phyloP scores from a whole-genome alignment of 305 asterid species.

The Fraxinus floribunda region DNA sequence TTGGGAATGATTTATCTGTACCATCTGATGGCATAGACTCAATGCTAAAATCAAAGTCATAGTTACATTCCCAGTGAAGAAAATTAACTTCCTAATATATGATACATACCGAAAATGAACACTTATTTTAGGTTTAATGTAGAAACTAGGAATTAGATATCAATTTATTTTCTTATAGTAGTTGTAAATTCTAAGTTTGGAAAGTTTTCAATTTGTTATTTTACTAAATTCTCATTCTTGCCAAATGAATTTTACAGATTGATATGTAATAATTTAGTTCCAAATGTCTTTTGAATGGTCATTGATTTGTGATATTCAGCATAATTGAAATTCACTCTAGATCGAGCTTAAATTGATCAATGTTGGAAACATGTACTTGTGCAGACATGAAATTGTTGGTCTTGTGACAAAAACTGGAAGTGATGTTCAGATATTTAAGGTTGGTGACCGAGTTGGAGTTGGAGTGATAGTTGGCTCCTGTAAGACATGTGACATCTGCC shows the following conservation, averaged over 20 bases:
- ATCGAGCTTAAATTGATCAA: neutral
- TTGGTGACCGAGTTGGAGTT: constrained; percentile 63
- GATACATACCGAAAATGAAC: neutral
- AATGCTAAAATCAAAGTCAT: neutral
- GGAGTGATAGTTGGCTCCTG: constrained; percentile 58
- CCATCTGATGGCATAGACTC: neutral
- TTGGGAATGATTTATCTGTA: neutral
- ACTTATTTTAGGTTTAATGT: neutral
- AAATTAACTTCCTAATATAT: neutral
- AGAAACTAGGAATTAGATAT: neutral
- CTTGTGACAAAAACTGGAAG: constrained; percentile 45
- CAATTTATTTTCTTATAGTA: neutral
- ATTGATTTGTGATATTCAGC: neutral
- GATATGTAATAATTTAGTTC: neutral
- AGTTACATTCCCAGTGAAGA: neutral
- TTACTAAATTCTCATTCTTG: neutral
- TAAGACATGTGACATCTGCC: constrained; percentile 46
- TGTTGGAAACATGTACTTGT: neutral
- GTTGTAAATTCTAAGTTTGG: neutral
- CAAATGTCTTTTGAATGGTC: neutral
- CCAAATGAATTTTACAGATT: neutral
- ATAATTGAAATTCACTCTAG: neutral
- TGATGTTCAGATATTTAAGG: constrained; percentile 48
- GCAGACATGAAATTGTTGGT: constrained; percentile 67
- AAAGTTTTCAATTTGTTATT: neutral